Evolutionary conservation across 2,329 filamentous ascomycete genomes (phyloP), one percentile per base, ranked within the genome.

Genomic region (Aspergillus amoenus): DNA sequence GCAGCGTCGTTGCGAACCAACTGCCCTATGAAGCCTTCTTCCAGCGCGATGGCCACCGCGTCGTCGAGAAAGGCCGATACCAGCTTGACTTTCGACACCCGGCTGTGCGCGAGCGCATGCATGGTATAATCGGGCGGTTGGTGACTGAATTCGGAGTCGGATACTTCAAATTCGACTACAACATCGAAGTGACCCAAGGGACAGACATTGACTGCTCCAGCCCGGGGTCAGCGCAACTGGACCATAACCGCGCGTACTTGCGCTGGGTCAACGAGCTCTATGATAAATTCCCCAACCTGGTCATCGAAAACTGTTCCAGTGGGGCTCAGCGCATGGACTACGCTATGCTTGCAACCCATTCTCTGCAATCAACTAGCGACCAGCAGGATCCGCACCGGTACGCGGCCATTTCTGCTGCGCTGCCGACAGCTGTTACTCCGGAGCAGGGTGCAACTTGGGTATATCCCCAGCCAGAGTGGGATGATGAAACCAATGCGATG

Each of bases 81-180:
- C 72, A 75, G 48, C 65, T 75, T 1, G 72, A 75, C 54, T 74
- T 61, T 54, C 64, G 72, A 1, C 69, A 73, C 37, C 51, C 62
- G 0, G 64, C 55, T 0, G 71, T 74, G 0, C 57, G 56, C 2
- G 50, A 59, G 4, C 58, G 57, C 8, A 68, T 73, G 64, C 56
- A 65, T 5, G 34, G 44, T 3, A 58, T 73, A 8, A 59, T 74
- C 9, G 59, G 69, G 17, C 50, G 60, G 0, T 59, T 70, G 0
- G 63, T 73, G 0, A 34, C 41, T 2, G 43, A 71, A 2, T 71
- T 68, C 13, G 70, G 69, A 0, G 69, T 62, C 4, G 66, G 70
- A 0, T 74, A 70, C 47, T 74, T 74, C 64, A 75, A 74, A 42
- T 74, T 74, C 42, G 72, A 75, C 57, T 74, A 74, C 56, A 75